A percentile compares a stretch with the other conserved stretches of the same genome.
Evolutionary conservation across 176 grass and related monocot genomes (phyloP).

Genomic region (Aegilops longissima): DNA sequence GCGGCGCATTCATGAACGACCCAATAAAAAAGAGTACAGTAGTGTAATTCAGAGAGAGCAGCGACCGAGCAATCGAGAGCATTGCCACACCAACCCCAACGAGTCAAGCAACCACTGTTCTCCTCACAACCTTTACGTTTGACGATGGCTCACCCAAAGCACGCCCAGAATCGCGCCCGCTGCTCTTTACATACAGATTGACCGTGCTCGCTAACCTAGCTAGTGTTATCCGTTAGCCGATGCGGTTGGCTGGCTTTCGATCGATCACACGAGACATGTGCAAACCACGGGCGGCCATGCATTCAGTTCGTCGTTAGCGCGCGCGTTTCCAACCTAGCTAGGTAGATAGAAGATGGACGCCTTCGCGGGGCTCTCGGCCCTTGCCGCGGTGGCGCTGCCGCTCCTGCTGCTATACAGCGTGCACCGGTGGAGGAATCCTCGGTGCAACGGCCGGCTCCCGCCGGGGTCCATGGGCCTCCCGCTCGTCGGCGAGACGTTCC

Average conservation of each 20-base stretch:
- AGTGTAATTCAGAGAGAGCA: neutral
- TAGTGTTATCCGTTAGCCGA: too few relatives aligned
- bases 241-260: neutral
- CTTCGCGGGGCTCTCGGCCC: neutral
- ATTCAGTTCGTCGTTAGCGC: neutral
- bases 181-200: slow-evolving; percentile 14
- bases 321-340: neutral
- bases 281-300: neutral
- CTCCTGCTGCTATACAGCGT: slow-evolving; percentile 31
- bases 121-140: slow-evolving; percentile 47
- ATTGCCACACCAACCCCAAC: slow-evolving; percentile 9
- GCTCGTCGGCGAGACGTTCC: slow-evolving; percentile 57
- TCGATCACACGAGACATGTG: neutral
- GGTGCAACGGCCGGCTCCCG: slow-evolving; percentile 45
- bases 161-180: neutral
- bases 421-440: slow-evolving; percentile 55
- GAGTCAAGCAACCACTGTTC: slow-evolving; percentile 1
- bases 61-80: neutral
- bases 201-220: neutral
- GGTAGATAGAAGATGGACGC: neutral
- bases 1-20: too few relatives aligned
- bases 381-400: neutral
- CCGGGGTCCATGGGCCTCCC: slow-evolving; percentile 74
- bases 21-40: too few relatives aligned
- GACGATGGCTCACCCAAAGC: neutral